Evolutionary conservation across 495 filamentous ascomycete species (phyloP).

Genomic region (Penicillium daleae): DNA sequence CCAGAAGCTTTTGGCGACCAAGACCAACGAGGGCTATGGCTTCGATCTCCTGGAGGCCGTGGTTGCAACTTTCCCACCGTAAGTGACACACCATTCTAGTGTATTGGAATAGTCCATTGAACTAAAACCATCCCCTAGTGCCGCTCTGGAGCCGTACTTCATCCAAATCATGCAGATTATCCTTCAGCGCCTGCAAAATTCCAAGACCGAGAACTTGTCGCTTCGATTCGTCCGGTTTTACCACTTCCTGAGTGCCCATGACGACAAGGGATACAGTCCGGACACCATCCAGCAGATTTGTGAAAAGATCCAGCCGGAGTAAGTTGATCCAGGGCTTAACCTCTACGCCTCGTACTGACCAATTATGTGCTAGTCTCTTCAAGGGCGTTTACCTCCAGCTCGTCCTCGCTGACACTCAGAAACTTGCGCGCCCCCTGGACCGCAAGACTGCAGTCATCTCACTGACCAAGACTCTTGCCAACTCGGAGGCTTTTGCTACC

Average conservation of each 20-base stretch:
- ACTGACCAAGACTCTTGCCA: slow-evolving; percentile 84
- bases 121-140: slow-evolving; percentile 41
- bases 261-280: slow-evolving; percentile 76
- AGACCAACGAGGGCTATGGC: slow-evolving; percentile 74
- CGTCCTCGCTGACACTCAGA: slow-evolving; percentile 84
- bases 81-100: slow-evolving; percentile 36
- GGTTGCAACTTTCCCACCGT: slow-evolving; percentile 70
- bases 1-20: slow-evolving; percentile 78
- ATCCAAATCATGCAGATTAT: slow-evolving; percentile 77
- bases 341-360: slow-evolving; percentile 18
- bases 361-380: slow-evolving; percentile 62
- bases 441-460: slow-evolving; percentile 93
- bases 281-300: slow-evolving; percentile 85
- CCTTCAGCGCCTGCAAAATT: slow-evolving; percentile 76
- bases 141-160: slow-evolving; percentile 75
- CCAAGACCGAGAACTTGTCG: slow-evolving; percentile 79
- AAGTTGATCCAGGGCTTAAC: slow-evolving; percentile 23
- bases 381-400: slow-evolving; percentile 80
- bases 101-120: neutral
- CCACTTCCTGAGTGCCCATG: slow-evolving; percentile 80
- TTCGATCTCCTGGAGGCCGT: slow-evolving; percentile 90
- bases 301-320: slow-evolving; percentile 78
- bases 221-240: slow-evolving; percentile 87
- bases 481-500: slow-evolving; percentile 76
- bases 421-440: slow-evolving; percentile 82